Evolutionary conservation across 225 moss, liverwort and hornwort genomes (phyloP), one percentile per base, ranked within the genome.

Genomic region (Physcomitrium patens): DNA sequence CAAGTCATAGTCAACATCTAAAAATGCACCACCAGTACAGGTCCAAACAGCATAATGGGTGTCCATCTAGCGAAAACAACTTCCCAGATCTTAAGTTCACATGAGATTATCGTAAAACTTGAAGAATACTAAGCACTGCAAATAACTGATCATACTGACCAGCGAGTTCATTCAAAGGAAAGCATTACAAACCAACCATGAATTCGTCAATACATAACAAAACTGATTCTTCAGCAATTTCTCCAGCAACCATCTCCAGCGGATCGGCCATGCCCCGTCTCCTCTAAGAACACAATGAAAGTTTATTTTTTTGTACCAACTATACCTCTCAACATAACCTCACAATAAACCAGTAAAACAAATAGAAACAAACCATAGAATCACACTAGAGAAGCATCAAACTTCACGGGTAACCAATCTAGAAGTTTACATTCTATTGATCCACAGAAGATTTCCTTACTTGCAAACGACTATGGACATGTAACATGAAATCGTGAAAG

Each of bases 401-500:
- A 16, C 24, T 2, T 23, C n/a, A 27, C 17, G 28, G 17, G 27
- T 60, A 49, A 12, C 14, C 27, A 46, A 57, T 18, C 24, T 53
- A 52, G 37, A 72, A 9, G 26, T 12, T 19, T 10, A 61, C 7
- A 14, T 18, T 48, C 17, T n/a, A 17, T 18, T 27, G 20, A 26
- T 44, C 11, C 3, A 55, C 12, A 37, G 31, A 37, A 7, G 7
- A 37, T 7, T 37, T 37, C 31, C 89, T 78, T 80, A 94, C 92
- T 89, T 91, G 95, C 76, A 95, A 86, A 43, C 88, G 78, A 74
- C 82, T 89, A 64, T 95, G 95, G 69, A 95, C 90, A 77, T 75
- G 86, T 42, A 95, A 85, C 91, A 93, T 95, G 71, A 95, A 95
- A 77, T 95, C 93, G 70, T 95, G 93, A 76, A 93, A 95, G 73